These are phyloP conservation scores for Primulina eburnea DNA, from an alignment of 257 asterid genomes.

Conservation along the genomic window DNA sequence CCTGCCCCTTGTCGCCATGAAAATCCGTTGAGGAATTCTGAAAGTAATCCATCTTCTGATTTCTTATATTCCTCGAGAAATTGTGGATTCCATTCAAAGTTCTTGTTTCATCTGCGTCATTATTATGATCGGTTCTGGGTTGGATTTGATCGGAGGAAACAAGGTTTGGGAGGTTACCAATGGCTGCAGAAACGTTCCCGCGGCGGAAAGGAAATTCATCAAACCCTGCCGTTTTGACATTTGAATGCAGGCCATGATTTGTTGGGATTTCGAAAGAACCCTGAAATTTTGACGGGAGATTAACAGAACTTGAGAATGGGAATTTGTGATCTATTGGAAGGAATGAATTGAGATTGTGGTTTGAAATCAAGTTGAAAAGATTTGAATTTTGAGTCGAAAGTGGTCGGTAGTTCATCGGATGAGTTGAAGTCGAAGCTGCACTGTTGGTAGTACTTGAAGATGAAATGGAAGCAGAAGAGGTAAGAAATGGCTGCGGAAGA, in stretches of 20 bases:
- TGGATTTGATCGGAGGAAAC: slow-evolving; percentile 42
- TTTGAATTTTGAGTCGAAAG: slow-evolving; percentile 25
- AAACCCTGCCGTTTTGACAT: slow-evolving; percentile 23
- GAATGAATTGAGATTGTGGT: slow-evolving; percentile 44
- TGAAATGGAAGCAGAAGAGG: slow-evolving; percentile 19
- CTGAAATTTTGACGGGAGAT: slow-evolving; percentile 26
- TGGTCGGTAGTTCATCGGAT: slow-evolving; percentile 20
- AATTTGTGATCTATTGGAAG: slow-evolving; percentile 46
- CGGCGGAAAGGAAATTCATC: slow-evolving; percentile 29
- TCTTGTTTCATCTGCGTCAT: slow-evolving; percentile 2
- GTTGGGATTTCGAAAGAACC: slow-evolving; percentile 26
- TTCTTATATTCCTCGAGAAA: slow-evolving; percentile 12
- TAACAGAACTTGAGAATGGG: slow-evolving; percentile 19
- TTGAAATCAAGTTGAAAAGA: slow-evolving; percentile 34
- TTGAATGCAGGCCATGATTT: slow-evolving; percentile 17
- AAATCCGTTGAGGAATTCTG: slow-evolving; percentile 29
- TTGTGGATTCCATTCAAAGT: slow-evolving; percentile 20
- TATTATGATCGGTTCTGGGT: slow-evolving; percentile 15
- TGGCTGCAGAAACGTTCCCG: slow-evolving; percentile 17
- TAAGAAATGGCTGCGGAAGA: slow-evolving; percentile 30
- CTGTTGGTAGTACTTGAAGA: background rate
- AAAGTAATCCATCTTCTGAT: slow-evolving; percentile 22
- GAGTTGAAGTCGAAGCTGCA: slow-evolving; percentile 11
- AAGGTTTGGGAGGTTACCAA: slow-evolving; percentile 46
- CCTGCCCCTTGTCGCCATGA: slow-evolving; percentile 33